A percentile compares a stretch with the other conserved stretches of the same genome.
Conservation (phyloP, 345 rosid genomes). For the Acer negundo region DNA sequence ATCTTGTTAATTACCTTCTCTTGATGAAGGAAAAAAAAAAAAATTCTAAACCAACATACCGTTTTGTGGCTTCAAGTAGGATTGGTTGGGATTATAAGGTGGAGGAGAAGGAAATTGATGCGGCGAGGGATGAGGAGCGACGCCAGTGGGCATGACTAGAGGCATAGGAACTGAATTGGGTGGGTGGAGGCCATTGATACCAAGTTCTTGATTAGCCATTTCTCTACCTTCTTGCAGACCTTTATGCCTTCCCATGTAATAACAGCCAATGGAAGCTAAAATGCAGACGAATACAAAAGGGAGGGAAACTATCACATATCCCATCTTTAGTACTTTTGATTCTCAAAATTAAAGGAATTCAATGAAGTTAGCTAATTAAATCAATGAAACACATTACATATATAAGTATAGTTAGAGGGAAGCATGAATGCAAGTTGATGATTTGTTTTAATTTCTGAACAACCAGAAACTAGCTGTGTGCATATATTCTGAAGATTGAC, state of each 20-base stretch:
- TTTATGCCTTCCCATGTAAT: constrained; percentile 11
- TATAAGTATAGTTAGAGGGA: too few species aligned
- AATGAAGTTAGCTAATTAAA: too few species aligned
- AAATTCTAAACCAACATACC: not conserved
- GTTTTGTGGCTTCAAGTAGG: constrained; percentile 3
- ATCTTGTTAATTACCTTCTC: too few species aligned
- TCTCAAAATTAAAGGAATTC: too few species aligned
- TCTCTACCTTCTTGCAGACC: constrained; percentile 14
- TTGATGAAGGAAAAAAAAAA: not conserved
- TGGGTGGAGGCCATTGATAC: not conserved
- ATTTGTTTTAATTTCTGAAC: too few species aligned
- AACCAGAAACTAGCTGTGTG: too few species aligned
- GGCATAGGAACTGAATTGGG: too few species aligned
- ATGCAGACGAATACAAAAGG: not conserved
- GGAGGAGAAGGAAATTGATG: not conserved
- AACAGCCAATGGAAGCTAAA: not conserved
- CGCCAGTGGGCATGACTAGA: not conserved
- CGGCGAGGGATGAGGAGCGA: not conserved
- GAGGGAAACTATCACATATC: constrained; percentile 4
- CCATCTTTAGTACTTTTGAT: too few species aligned
- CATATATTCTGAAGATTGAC: too few species aligned
- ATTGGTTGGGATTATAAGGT: not conserved
- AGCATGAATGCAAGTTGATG: too few species aligned
- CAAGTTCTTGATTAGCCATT: not conserved
- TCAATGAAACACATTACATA: too few species aligned